Evolutionary conservation across 495 filamentous ascomycete species (phyloP).

Genomic region (Parachaetomium inaequale): DNA sequence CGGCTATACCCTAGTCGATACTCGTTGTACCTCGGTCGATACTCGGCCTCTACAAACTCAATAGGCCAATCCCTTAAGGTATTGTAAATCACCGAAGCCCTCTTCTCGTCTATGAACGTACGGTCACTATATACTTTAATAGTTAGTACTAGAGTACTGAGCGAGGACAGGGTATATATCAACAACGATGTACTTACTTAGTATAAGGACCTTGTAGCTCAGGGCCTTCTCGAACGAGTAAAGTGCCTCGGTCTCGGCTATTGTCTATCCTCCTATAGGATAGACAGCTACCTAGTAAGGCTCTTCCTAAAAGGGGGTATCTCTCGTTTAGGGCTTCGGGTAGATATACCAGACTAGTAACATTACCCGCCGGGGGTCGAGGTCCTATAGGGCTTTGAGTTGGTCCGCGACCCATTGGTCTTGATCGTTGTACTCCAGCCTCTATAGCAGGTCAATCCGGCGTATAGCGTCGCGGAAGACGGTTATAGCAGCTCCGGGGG

Average conservation of each 20-base stretch:
- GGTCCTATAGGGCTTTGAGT: slow-evolving; percentile 4
- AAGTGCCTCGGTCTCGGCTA: slow-evolving; percentile 1
- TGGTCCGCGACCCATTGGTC: slow-evolving; percentile 3
- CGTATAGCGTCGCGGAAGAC: slow-evolving; percentile 6
- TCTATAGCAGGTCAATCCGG: slow-evolving; percentile 8
- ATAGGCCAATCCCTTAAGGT: slow-evolving; percentile 9
- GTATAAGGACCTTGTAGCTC: background rate
- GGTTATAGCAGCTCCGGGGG: background rate
- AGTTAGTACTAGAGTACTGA: slow-evolving; percentile 2
- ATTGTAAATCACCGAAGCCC: slow-evolving; percentile 5
- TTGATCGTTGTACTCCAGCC: slow-evolving; percentile 3
- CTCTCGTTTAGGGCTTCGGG: slow-evolving; percentile 1
- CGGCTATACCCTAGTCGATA: background rate
- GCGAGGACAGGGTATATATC: background rate
- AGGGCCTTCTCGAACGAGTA: slow-evolving; percentile 11
- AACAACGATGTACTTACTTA: slow-evolving; percentile 4
- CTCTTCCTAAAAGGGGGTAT: background rate
- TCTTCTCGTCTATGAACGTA: slow-evolving; percentile 3
- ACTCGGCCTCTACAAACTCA: slow-evolving; percentile 9
- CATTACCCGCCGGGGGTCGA: slow-evolving; percentile 1
- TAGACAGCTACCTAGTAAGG: slow-evolving; percentile 3
- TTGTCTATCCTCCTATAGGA: background rate
- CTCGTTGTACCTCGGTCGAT: slow-evolving; percentile 1
- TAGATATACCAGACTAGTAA: slow-evolving; percentile 10
- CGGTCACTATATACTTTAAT: background rate